Evolutionary conservation across 768 basidiomycete genomes (phyloP).

Genomic region (Boletus pseudo-olivaceus): DNA sequence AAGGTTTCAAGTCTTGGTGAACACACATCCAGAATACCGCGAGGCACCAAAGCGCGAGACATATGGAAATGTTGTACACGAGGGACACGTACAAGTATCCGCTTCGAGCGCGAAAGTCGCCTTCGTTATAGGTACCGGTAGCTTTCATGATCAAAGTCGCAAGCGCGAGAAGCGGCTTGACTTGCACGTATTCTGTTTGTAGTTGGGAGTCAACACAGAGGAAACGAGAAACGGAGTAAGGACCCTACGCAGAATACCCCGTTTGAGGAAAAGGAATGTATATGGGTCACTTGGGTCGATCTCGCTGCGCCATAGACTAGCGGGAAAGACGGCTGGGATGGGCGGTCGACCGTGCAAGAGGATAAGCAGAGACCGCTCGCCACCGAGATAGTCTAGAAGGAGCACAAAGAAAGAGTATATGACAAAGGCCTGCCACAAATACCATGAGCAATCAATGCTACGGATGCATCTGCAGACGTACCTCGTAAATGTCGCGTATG

Average conservation of each 20-base stretch:
- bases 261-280: constrained; percentile 88
- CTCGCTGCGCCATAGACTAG: constrained; percentile 76
- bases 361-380: constrained; percentile 90
- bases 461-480: constrained; percentile 32
- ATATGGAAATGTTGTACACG: constrained; percentile 80
- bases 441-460: background rate
- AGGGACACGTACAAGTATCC: constrained; percentile 92
- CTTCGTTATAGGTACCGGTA: constrained; percentile 84
- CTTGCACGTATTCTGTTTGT: constrained; percentile 86
- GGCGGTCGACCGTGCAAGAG: constrained; percentile 89
- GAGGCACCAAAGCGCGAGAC: constrained; percentile 80
- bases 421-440: constrained; percentile 68
- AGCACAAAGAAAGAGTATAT: constrained; percentile 92
- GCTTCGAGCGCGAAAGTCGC: constrained; percentile 76
- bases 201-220: background rate
- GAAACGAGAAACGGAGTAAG: constrained; percentile 9
- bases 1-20: constrained; percentile 83
- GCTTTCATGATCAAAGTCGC: constrained; percentile 86
- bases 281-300: constrained; percentile 95
- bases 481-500: constrained; percentile 94
- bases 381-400: constrained; percentile 81
- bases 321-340: constrained; percentile 82
- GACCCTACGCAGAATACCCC: constrained; percentile 82
- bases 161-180: constrained; percentile 87
- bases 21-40: constrained; percentile 98